These are phyloP conservation scores for Pseudogymnoascus sp. DNA, from an alignment of 2,329 filamentous ascomycete species.

Conservation along the genomic window DNA sequence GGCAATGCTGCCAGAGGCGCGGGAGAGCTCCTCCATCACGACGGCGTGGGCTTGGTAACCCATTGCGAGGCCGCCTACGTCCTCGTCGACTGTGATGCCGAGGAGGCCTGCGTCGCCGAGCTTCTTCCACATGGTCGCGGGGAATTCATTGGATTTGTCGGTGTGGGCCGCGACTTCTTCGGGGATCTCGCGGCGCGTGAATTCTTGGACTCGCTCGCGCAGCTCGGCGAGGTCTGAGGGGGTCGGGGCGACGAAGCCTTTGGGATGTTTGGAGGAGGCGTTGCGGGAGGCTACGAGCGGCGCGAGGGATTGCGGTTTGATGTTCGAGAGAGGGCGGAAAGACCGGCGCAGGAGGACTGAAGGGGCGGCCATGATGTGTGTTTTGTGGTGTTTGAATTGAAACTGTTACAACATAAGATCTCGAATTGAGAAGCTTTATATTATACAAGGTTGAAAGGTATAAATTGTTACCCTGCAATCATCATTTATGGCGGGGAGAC, in stretches of 20 bases:
- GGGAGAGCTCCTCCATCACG: conserved; percentile 89
- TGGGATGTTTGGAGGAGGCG: conserved; percentile 62
- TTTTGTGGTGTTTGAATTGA: not conserved
- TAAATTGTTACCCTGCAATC: not conserved
- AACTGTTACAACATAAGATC: not conserved
- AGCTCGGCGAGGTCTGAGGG: conserved; percentile 43
- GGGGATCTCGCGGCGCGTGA: conserved; percentile 77
- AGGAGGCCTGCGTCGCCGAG: conserved; percentile 85
- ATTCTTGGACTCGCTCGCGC: conserved; percentile 56
- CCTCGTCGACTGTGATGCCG: conserved; percentile 87
- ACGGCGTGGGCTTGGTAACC: conserved; percentile 96
- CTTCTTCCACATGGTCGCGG: conserved; percentile 85
- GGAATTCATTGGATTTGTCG: conserved; percentile 84
- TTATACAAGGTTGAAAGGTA: not conserved
- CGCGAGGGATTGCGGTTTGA: not conserved
- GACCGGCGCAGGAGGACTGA: conserved; percentile 7
- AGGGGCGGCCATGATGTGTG: not conserved
- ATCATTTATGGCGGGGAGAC: conserved; percentile 5
- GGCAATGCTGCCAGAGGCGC: conserved; percentile 75
- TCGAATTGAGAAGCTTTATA: conserved; percentile 2
- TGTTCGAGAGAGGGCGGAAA: conserved; percentile 5
- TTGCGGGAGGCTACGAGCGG: conserved; percentile 25
- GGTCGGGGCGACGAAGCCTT: conserved; percentile 49
- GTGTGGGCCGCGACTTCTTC: conserved; percentile 73
- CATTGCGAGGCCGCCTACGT: conserved; percentile 80